Evolutionary conservation across 768 basidiomycete species (phyloP).

Genomic region (Boletus rubroflammeus): DNA sequence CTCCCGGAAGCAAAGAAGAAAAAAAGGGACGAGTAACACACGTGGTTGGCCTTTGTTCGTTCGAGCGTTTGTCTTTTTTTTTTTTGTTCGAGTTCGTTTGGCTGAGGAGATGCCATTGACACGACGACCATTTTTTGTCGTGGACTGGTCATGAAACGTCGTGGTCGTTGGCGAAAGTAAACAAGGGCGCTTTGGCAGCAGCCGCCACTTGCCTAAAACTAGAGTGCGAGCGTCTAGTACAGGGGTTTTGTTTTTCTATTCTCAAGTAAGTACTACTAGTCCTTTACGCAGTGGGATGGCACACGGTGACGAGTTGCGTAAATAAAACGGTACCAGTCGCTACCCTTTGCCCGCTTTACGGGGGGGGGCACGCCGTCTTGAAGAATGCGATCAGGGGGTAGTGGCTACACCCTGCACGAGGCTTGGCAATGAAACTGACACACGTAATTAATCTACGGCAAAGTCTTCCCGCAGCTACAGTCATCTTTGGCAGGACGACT

Average conservation of each 20-base stretch:
- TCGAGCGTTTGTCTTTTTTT: slow-evolving; percentile 52
- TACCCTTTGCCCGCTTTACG: not conserved
- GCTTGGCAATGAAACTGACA: not conserved
- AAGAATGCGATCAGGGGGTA: too few species aligned
- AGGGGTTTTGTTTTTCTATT: too few species aligned
- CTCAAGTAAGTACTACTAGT: too few species aligned
- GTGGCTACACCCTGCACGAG: too few species aligned
- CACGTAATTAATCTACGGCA: too few species aligned
- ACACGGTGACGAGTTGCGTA: too few species aligned
- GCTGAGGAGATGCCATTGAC: slow-evolving; percentile 22
- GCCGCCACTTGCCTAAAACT: not conserved
- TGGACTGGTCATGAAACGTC: too few species aligned
- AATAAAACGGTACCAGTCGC: too few species aligned
- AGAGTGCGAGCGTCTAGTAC: too few species aligned
- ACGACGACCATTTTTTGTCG: slow-evolving; percentile 16
- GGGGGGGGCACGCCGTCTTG: not conserved
- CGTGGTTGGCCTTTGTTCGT: slow-evolving; percentile 55
- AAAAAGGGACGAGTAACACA: slow-evolving; percentile 32
- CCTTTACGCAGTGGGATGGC: too few species aligned
- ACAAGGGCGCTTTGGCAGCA: not conserved
- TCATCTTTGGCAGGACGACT: not conserved
- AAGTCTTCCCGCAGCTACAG: slow-evolving; percentile 2
- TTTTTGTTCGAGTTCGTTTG: slow-evolving; percentile 31
- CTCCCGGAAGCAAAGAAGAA: too few species aligned
- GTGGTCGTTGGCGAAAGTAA: too few species aligned